These are phyloP conservation scores for Primulina huaijiensis DNA, from an alignment of 257 asterid species.

Conservation along the genomic window DNA sequence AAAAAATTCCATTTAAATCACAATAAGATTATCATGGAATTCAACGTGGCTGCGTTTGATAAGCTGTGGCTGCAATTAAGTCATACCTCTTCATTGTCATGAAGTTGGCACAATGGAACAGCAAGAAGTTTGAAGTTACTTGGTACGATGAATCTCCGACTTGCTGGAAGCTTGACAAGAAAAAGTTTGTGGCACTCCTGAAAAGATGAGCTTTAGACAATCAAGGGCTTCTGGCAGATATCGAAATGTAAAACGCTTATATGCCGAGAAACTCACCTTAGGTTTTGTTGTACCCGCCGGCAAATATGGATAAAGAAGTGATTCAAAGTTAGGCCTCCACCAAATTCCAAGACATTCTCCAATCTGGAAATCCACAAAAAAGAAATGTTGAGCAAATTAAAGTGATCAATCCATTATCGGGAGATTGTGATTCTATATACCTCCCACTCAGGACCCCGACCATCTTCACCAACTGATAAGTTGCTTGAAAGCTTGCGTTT, in stretches of 20 bases:
- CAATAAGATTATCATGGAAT: background rate
- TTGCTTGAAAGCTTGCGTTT: constrained; percentile 81
- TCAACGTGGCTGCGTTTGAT: background rate
- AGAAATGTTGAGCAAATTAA: constrained; percentile 9
- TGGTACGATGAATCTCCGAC: constrained; percentile 73
- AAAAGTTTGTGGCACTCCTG: constrained; percentile 90
- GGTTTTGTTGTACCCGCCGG: constrained; percentile 63
- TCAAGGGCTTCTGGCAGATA: constrained; percentile 21
- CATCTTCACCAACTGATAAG: constrained; percentile 55
- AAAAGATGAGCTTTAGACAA: constrained; percentile 19
- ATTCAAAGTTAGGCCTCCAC: constrained; percentile 80
- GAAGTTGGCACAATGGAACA: constrained; percentile 71
- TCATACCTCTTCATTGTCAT: constrained; percentile 58
- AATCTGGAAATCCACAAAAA: constrained; percentile 42
- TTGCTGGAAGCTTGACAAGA: constrained; percentile 75
- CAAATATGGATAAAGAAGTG: constrained; percentile 53
- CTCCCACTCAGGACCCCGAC: constrained; percentile 69
- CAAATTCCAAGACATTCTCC: constrained; percentile 90
- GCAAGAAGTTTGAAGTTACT: constrained; percentile 69
- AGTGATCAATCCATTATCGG: constrained; percentile 1
- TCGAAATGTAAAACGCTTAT: constrained; percentile 9
- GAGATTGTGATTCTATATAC: constrained; percentile 27
- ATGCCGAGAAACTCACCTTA: constrained; percentile 45
- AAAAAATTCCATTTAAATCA: no score
- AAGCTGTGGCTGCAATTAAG: background rate